Percentiles rank a stretch among this genome's conserved stretches.
Evolutionary conservation across 371 early-diverging fungal species (phyloP).

Genomic region (Syncephalastrum sp.): DNA sequence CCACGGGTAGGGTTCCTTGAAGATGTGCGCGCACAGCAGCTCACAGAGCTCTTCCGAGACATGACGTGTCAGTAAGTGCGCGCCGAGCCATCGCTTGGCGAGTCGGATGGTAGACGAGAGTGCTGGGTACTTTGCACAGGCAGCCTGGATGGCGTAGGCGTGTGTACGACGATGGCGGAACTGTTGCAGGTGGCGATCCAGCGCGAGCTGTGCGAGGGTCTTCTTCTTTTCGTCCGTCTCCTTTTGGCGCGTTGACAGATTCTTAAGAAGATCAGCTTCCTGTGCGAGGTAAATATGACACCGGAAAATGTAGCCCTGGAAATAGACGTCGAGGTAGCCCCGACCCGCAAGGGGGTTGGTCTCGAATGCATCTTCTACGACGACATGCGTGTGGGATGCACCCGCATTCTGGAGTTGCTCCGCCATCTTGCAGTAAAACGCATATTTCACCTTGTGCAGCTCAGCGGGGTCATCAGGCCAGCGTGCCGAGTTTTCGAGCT

Average conservation of each 20-base stretch:
- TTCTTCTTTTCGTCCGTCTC: slow-evolving; percentile 37
- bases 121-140: slow-evolving; percentile 66
- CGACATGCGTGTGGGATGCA: slow-evolving; percentile 40
- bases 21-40: slow-evolving; percentile 60
- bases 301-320: slow-evolving; percentile 71
- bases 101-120: slow-evolving; percentile 75
- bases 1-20: slow-evolving; percentile 66
- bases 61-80: slow-evolving; percentile 68
- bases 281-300: slow-evolving; percentile 73
- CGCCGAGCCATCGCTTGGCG: slow-evolving; percentile 83
- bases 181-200: slow-evolving; percentile 46
- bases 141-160: slow-evolving; percentile 67
- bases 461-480: slow-evolving; percentile 92
- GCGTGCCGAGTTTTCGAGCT: slow-evolving; percentile 78
- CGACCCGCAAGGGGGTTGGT: slow-evolving; percentile 48
- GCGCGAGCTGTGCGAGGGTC: slow-evolving; percentile 34
- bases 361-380: slow-evolving; percentile 44
- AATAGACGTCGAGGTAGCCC: slow-evolving; percentile 70
- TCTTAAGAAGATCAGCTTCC: slow-evolving; percentile 64
- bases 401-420: slow-evolving; percentile 51
- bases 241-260: slow-evolving; percentile 49
- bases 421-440: slow-evolving; percentile 76
- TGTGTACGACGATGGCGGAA: slow-evolving; percentile 61
- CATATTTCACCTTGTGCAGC: slow-evolving; percentile 87
- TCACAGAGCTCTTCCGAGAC: slow-evolving; percentile 64